Evolutionary conservation across 768 basidiomycete genomes (phyloP).

Genomic region (Phlebiopsis gigantea): DNA sequence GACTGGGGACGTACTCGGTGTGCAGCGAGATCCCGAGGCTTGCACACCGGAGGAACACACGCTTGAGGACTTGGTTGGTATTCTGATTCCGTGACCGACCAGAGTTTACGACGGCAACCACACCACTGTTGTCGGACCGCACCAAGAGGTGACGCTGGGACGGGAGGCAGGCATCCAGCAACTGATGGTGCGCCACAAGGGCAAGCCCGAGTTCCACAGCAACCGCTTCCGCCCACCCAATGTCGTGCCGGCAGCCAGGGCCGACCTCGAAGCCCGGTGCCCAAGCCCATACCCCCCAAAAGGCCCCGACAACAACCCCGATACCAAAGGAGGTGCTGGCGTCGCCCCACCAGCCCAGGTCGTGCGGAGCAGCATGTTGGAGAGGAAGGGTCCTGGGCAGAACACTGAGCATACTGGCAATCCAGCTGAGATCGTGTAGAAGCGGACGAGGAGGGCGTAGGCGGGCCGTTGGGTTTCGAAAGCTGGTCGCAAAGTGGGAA

Average conservation of each 20-base stretch:
- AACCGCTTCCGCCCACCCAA: slow-evolving; percentile 36
- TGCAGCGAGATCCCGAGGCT: slow-evolving; percentile 8
- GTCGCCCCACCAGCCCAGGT: slow-evolving; percentile 33
- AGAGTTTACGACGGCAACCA: slow-evolving; percentile 25
- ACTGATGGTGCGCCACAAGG: neutral
- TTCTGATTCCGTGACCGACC: slow-evolving; percentile 24
- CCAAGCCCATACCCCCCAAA: slow-evolving; percentile 29
- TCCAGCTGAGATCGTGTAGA: slow-evolving; percentile 22
- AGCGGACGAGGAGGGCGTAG: slow-evolving; percentile 11
- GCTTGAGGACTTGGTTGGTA: slow-evolving; percentile 26
- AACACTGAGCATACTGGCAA: slow-evolving; percentile 10
- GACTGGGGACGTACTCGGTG: slow-evolving; percentile 17
- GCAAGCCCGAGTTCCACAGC: slow-evolving; percentile 31
- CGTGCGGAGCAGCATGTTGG: slow-evolving; percentile 4
- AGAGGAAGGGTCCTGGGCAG: slow-evolving; percentile 22
- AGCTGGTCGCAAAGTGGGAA: slow-evolving; percentile 18
- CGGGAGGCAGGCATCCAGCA: neutral
- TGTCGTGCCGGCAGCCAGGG: slow-evolving; percentile 23
- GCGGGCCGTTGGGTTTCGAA: slow-evolving; percentile 14
- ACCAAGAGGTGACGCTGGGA: slow-evolving; percentile 16
- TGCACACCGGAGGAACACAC: slow-evolving; percentile 21
- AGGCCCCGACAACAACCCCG: slow-evolving; percentile 24
- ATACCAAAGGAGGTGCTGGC: slow-evolving; percentile 32
- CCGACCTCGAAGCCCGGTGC: slow-evolving; percentile 26
- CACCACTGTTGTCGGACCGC: slow-evolving; percentile 31